Conservation (phyloP, 257 asterid species). For the Plantago elongata region DNA sequence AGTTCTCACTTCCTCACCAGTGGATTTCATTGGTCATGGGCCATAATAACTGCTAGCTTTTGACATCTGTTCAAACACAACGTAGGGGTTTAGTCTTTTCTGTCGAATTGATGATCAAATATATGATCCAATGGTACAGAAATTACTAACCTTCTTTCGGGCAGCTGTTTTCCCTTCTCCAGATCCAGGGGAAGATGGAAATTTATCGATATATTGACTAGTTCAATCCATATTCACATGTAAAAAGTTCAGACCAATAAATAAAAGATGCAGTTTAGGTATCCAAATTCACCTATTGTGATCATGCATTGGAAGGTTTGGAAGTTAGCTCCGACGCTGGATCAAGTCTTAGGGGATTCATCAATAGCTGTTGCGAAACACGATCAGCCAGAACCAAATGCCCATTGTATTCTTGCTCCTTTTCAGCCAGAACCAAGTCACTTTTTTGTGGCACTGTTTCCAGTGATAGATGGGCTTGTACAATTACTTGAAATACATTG, state of each 20-base stretch:
- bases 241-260: constrained; percentile 4
- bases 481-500: constrained; percentile 38
- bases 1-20: constrained; percentile 16
- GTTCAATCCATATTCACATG: constrained; percentile 18
- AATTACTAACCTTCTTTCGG: constrained; percentile 23
- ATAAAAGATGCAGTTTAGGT: constrained; percentile 10
- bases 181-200: constrained; percentile 16
- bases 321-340: constrained; percentile 38
- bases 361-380: constrained; percentile 43
- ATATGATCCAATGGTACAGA: background rate
- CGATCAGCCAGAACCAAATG: constrained; percentile 39
- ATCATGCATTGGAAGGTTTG: constrained; percentile 28
- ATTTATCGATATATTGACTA: constrained; percentile 1
- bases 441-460: constrained; percentile 31
- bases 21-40: constrained; percentile 9
- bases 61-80: constrained; percentile 21
- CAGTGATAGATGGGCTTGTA: constrained; percentile 38
- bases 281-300: constrained; percentile 23
- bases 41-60: constrained; percentile 12
- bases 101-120: background rate
- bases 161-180: constrained; percentile 19
- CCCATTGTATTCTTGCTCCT: constrained; percentile 28
- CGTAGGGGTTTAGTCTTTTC: constrained; percentile 6
- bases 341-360: constrained; percentile 37
- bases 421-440: constrained; percentile 23